A percentile compares a stretch with the other conserved stretches of the same genome.
phyloP scores from a whole-genome alignment of 2,329 filamentous ascomycete genomes.

The Periconia sp. region DNA sequence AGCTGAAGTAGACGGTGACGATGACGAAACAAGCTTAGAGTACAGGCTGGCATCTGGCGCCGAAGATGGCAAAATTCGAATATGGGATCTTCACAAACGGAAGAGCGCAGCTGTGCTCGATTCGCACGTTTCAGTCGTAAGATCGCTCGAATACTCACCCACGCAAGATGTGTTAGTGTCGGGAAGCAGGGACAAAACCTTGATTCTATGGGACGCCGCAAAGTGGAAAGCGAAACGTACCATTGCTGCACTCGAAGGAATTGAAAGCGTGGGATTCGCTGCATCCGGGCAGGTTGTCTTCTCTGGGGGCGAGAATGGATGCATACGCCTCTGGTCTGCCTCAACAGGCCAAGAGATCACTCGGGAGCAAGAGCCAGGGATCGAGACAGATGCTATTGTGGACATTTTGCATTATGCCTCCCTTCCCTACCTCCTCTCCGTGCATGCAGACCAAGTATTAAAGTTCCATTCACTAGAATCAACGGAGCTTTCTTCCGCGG shows the following conservation, averaged over 20 bases:
- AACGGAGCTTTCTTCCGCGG: constrained; percentile 45
- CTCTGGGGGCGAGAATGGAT: constrained; percentile 84
- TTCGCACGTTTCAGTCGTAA: constrained; percentile 94
- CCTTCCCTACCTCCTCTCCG: constrained; percentile 74
- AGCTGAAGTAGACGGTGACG: constrained; percentile 46
- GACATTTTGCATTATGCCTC: constrained; percentile 70
- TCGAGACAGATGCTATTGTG: constrained; percentile 72
- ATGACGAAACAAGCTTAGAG: constrained; percentile 58
- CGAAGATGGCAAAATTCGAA: constrained; percentile 88
- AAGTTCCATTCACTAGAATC: constrained; percentile 69
- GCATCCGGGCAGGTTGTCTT: constrained; percentile 74
- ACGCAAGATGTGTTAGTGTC: constrained; percentile 79
- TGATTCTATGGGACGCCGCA: constrained; percentile 86
- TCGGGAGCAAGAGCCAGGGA: constrained; percentile 67
- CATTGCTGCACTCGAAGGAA: constrained; percentile 81
- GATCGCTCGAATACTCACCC: constrained; percentile 80
- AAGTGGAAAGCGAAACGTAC: constrained; percentile 85
- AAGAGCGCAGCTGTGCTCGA: constrained; percentile 79
- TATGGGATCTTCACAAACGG: constrained; percentile 91
- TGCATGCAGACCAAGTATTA: constrained; percentile 89
- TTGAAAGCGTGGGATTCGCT: constrained; percentile 85
- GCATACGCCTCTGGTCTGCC: constrained; percentile 82
- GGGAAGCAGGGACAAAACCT: constrained; percentile 88
- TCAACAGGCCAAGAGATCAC: constrained; percentile 81
- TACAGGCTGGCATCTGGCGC: constrained; percentile 89